Conservation (phyloP, 177 flowering plant genomes). For the Vitis hybrid region DNA sequence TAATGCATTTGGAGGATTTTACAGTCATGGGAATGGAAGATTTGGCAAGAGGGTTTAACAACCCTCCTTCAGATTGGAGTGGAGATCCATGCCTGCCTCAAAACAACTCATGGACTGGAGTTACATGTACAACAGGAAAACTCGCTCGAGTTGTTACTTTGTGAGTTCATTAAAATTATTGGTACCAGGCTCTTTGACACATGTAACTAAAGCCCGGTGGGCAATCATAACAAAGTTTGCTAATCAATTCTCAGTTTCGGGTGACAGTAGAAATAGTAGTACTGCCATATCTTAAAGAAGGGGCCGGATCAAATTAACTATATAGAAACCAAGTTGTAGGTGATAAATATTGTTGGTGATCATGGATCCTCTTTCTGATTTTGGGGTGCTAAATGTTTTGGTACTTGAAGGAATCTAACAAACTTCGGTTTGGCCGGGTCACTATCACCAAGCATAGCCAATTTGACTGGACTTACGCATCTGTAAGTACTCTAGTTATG, state of each 20-base stretch:
- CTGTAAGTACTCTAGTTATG: conserved; percentile 49
- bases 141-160: conserved; percentile 42
- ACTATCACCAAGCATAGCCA: conserved; percentile 46
- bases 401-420: conserved; percentile 57
- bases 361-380: not conserved
- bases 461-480: conserved; percentile 53
- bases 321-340: too few species aligned
- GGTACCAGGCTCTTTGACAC: too few species aligned
- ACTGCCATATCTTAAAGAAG: too few species aligned
- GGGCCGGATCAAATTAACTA: too few species aligned
- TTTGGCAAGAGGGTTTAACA: conserved; percentile 50
- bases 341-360: too few species aligned
- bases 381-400: not conserved
- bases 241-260: not conserved
- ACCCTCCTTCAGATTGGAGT: conserved; percentile 80
- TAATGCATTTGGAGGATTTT: not conserved
- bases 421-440: conserved; percentile 48
- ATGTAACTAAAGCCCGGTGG: too few species aligned
- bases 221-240: not conserved
- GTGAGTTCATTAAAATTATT: conserved; percentile 45
- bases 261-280: too few species aligned
- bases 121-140: conserved; percentile 49
- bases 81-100: conserved; percentile 91
- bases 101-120: conserved; percentile 77
- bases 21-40: conserved; percentile 70